phyloP scores from a whole-genome alignment of 345 rosid species.

The Iberis pinnata region DNA sequence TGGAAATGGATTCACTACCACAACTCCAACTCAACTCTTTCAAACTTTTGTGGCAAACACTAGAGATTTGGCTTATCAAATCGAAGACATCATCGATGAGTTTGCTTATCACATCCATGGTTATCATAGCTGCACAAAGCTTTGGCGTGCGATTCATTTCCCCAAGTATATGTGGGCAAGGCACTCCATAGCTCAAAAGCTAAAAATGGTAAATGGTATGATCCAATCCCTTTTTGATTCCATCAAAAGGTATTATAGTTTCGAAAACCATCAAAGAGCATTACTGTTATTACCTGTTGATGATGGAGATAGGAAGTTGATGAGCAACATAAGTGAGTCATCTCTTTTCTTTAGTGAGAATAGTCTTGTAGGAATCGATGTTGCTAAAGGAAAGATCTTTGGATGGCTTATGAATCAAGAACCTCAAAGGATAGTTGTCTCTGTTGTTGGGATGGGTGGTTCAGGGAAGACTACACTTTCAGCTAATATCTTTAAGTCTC shows the following conservation, averaged over 20 bases:
- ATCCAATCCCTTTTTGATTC: constrained; percentile 30
- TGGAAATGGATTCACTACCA: constrained; percentile 14
- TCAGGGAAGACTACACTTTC: constrained; percentile 38
- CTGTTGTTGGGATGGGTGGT: constrained; percentile 38
- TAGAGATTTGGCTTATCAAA: constrained; percentile 30
- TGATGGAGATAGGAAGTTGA: constrained; percentile 2
- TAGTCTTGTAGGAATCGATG: constrained; percentile 38
- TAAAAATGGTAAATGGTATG: constrained; percentile 21
- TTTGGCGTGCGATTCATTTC: constrained; percentile 14
- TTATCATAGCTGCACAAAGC: constrained; percentile 1
- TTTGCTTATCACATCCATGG: constrained; percentile 24
- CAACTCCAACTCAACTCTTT: constrained; percentile 7
- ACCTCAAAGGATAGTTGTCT: constrained; percentile 20
- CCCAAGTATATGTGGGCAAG: constrained; percentile 27
- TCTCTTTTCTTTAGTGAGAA: constrained; percentile 29
- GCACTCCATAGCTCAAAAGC: constrained; percentile 26
- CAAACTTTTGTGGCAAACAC: constrained; percentile 27
- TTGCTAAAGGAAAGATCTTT: constrained; percentile 17
- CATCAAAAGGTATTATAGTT: constrained; percentile 24
- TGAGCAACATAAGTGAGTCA: constrained; percentile 24
- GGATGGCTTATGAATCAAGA: constrained; percentile 26
- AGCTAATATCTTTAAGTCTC: constrained; percentile 28
- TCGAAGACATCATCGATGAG: constrained; percentile 37
- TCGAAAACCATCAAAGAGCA: constrained; percentile 1
- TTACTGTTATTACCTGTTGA: not conserved